phyloP scores from a whole-genome alignment of 1,284 basidiomycete species.

The Trichosporon sp. region DNA sequence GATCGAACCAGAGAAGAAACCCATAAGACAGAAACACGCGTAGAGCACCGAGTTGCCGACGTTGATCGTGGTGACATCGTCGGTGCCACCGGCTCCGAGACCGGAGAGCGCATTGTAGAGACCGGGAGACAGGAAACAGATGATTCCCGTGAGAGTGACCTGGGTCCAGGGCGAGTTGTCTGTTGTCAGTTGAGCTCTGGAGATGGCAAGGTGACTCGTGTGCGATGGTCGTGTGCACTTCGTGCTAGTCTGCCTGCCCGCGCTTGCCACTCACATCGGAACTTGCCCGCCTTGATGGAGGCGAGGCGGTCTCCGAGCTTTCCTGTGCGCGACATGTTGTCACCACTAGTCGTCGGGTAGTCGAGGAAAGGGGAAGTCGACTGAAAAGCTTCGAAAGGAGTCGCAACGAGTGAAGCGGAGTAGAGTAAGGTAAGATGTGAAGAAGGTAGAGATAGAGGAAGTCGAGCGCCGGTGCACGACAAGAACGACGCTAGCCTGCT shows the following conservation, averaged over 20 bases:
- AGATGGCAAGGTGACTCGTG: neutral
- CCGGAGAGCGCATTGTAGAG: constrained; percentile 62
- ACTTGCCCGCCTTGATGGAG: constrained; percentile 6
- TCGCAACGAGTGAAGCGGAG: neutral
- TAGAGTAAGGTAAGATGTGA: neutral
- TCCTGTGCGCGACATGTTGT: constrained; percentile 1
- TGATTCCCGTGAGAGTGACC: constrained; percentile 59
- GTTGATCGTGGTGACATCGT: constrained; percentile 56
- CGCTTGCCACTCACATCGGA: constrained; percentile 18
- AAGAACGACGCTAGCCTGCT: neutral
- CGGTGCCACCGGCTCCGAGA: constrained; percentile 60
- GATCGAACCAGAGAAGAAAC: constrained; percentile 30
- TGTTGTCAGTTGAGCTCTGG: neutral
- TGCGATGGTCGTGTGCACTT: neutral
- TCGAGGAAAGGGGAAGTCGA: neutral
- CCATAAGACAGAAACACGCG: constrained; percentile 57
- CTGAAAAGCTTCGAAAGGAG: neutral
- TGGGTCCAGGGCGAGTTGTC: constrained; percentile 58
- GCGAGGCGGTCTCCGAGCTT: constrained; percentile 14
- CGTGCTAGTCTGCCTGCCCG: neutral
- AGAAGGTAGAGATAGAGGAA: neutral
- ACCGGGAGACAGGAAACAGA: constrained; percentile 59
- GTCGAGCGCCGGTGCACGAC: neutral
- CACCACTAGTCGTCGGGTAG: neutral
- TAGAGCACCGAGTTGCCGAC: constrained; percentile 60